Percentiles rank a stretch among this genome's conserved stretches.
Conservation (phyloP, 2,329 filamentous ascomycete genomes). For the Teratosphaeriaceae sp. region DNA sequence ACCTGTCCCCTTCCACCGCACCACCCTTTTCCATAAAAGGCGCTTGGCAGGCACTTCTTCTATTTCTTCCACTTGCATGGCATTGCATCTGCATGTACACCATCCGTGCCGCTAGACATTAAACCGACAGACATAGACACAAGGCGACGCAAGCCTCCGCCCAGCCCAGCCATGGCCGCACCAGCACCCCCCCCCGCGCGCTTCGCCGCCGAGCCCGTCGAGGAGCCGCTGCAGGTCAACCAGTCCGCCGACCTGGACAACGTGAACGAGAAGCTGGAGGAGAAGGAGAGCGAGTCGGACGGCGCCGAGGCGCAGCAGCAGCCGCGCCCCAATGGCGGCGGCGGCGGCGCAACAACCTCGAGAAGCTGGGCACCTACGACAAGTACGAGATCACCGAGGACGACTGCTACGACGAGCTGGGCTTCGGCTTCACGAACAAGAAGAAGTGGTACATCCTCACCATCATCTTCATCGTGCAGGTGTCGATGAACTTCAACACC, state of each 20-base stretch:
- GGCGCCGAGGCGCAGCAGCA: not conserved
- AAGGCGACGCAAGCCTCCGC: not conserved
- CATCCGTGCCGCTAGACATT: no score
- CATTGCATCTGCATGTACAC: no score
- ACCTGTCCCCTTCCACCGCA: no score
- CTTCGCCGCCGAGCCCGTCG: slow-evolving; percentile 19
- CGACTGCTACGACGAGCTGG: slow-evolving; percentile 45
- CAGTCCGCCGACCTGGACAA: slow-evolving; percentile 21
- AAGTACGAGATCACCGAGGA: slow-evolving; percentile 44
- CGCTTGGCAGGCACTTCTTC: no score
- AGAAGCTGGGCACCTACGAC: slow-evolving; percentile 32
- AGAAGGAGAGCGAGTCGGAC: slow-evolving; percentile 13
- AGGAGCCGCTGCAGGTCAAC: slow-evolving; percentile 24
- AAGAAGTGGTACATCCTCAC: slow-evolving; percentile 50
- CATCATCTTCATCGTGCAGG: slow-evolving; percentile 48
- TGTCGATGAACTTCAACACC: slow-evolving; percentile 55
- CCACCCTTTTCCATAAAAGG: no score
- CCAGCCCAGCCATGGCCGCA: not conserved
- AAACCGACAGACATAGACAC: not conserved
- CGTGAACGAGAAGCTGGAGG: slow-evolving; percentile 23
- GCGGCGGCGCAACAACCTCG: no score
- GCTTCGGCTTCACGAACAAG: slow-evolving; percentile 41
- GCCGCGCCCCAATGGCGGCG: no score
- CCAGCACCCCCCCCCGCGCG: not conserved
- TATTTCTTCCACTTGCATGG: no score